phyloP scores from a whole-genome alignment of 495 filamentous ascomycete species.

The Talaromyces adpressus region DNA sequence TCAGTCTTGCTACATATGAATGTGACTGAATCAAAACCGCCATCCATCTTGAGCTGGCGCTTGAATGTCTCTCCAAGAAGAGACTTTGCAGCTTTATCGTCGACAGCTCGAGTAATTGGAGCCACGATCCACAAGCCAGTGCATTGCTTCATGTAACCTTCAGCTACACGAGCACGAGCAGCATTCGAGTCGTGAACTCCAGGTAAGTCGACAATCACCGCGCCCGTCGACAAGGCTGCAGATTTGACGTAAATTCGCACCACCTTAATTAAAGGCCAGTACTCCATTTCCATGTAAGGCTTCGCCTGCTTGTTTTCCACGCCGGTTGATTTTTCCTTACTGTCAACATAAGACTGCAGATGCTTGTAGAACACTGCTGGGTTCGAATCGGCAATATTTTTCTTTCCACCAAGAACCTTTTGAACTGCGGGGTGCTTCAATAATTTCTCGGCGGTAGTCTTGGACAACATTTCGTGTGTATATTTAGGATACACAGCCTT shows the following conservation, averaged over 20 bases:
- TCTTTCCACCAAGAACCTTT: conserved; percentile 40
- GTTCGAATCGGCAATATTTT: conserved; percentile 29
- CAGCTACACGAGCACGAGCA: conserved; percentile 53
- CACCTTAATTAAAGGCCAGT: conserved; percentile 62
- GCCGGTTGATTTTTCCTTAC: conserved; percentile 35
- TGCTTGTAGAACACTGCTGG: conserved; percentile 33
- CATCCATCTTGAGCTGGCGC: conserved; percentile 59
- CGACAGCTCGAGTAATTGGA: conserved; percentile 57
- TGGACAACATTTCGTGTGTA: conserved; percentile 39
- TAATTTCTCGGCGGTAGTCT: conserved; percentile 26
- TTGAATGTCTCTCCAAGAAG: conserved; percentile 57
- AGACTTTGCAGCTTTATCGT: conserved; percentile 56
- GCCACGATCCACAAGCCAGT: conserved; percentile 48
- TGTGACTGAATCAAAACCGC: conserved; percentile 45
- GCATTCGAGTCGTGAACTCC: conserved; percentile 60
- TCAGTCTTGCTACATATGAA: conserved; percentile 68
- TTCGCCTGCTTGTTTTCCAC: conserved; percentile 14
- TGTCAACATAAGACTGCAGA: conserved; percentile 45
- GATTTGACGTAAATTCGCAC: conserved; percentile 53
- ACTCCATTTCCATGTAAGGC: conserved; percentile 33
- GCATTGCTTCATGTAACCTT: conserved; percentile 53
- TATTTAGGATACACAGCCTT: conserved; percentile 55
- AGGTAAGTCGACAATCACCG: conserved; percentile 61
- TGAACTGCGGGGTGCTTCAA: conserved; percentile 21
- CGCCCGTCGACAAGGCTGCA: conserved; percentile 49